Percentiles rank a stretch among this genome's conserved stretches.
These are phyloP conservation scores for Atkinsonella hypoxylon DNA, from an alignment of 2,329 filamentous ascomycete genomes.

Conservation along the genomic window DNA sequence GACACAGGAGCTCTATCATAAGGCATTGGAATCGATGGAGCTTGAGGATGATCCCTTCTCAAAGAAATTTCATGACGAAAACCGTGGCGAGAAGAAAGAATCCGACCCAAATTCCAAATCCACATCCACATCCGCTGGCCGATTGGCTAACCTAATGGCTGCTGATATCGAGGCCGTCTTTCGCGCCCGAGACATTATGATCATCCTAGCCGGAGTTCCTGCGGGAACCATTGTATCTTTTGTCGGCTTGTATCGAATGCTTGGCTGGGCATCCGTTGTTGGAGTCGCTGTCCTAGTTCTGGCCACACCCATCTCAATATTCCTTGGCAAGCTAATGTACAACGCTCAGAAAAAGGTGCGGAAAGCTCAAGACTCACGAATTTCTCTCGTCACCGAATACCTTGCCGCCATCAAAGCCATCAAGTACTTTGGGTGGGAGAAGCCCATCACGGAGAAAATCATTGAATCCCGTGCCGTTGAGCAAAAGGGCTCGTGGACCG, in stretches of 20 bases:
- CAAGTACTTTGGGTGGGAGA: slow-evolving; percentile 51
- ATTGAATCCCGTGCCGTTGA: slow-evolving; percentile 36
- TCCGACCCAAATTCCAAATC: slow-evolving; percentile 26
- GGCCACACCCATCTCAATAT: slow-evolving; percentile 36
- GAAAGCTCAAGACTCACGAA: slow-evolving; percentile 42
- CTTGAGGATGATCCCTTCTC: slow-evolving; percentile 40
- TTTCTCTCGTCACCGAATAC: slow-evolving; percentile 46
- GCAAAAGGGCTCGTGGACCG: slow-evolving; percentile 41
- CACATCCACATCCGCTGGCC: slow-evolving; percentile 35
- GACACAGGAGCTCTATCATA: slow-evolving; percentile 46
- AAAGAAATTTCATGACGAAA: slow-evolving; percentile 15
- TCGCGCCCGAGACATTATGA: slow-evolving; percentile 37
- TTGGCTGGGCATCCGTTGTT: slow-evolving; percentile 43
- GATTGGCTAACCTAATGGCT: slow-evolving; percentile 45
- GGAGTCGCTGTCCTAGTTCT: slow-evolving; percentile 36
- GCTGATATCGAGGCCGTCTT: slow-evolving; percentile 45
- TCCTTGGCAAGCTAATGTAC: slow-evolving; percentile 37
- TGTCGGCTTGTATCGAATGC: slow-evolving; percentile 39
- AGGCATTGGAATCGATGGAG: slow-evolving; percentile 43
- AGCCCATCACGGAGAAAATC: slow-evolving; percentile 37
- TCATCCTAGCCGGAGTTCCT: slow-evolving; percentile 32
- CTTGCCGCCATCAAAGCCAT: slow-evolving; percentile 44
- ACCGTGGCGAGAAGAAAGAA: slow-evolving; percentile 16
- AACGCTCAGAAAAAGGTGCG: slow-evolving; percentile 39
- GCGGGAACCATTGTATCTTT: slow-evolving; percentile 35